Evolutionary conservation across 2,329 filamentous ascomycete species (phyloP), one percentile per base, ranked within the genome.

Genomic region (Cytospora mali): DNA sequence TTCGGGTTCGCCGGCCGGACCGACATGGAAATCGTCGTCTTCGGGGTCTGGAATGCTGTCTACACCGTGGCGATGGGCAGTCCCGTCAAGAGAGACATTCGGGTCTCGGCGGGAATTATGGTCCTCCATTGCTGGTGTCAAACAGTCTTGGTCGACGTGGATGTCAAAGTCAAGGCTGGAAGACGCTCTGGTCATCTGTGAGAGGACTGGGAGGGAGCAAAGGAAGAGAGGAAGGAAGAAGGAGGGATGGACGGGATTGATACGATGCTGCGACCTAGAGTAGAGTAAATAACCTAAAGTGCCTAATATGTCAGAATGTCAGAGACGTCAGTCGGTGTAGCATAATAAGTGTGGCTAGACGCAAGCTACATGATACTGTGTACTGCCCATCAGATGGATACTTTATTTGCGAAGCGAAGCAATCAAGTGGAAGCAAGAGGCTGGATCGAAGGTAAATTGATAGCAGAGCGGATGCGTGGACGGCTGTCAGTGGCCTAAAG

Each of bases 121-220:
- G 50, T 66, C 66, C 49, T 78, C 74, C 73, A 79, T 78, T 62
- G 74, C 73, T 49, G 73, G 74, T 69, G 72, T 77, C 60, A 77
- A 53, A 68, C 78, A 81, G 59, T 77, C 81, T 50, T 71, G 70
- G 69, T 84, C 80, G 69, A 80, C 74, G 74, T 80, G 78, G 67
- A 80, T 82, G 10, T 80, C 71, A 65, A 83, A 81, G 66, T 82
- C 76, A 67, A 74, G 68, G 64, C 80, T 75, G 23, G 67, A 66
- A 54, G 70, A 62, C 66, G 66, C 39, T 53, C 33, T 48, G 50
- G 49, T 33, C 53, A 58, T 60, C 53, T 28, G 48, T 14, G 18
- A 35, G 28, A 18, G 16, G 25, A 4, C 4, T 4, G 3, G 21
- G 42, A 27, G 46, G 31, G 13, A 23, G 23, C 18, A 16, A 13